Evolutionary conservation across 345 rosid genomes (phyloP).

Genomic region (Tarenaya hassleriana): DNA sequence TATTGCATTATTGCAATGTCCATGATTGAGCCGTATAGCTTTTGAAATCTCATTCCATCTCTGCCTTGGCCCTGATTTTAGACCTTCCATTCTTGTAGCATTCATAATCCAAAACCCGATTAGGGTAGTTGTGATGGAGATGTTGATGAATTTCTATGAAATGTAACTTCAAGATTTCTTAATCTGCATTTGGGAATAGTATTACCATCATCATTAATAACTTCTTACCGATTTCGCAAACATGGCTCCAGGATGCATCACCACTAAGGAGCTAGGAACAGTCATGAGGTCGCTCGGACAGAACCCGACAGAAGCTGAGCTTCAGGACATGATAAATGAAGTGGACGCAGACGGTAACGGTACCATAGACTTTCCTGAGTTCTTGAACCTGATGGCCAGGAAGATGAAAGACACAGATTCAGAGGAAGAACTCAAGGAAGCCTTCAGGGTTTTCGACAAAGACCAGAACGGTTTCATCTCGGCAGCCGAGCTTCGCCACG

Average conservation of each 20-base stretch:
- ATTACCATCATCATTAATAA: no score
- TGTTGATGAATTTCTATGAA: no score
- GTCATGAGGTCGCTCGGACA: conserved; percentile 61
- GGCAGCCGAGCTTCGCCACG: conserved; percentile 45
- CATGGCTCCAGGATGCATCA: conserved; percentile 28
- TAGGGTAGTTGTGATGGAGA: no score
- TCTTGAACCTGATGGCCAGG: conserved; percentile 55
- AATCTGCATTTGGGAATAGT: no score
- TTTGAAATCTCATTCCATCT: no score
- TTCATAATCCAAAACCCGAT: no score
- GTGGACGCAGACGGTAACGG: conserved; percentile 63
- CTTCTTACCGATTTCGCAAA: neutral
- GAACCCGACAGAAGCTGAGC: conserved; percentile 62
- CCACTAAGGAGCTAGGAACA: conserved; percentile 61
- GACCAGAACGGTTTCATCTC: conserved; percentile 35
- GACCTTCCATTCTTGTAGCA: no score
- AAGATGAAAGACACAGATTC: conserved; percentile 51
- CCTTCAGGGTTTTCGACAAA: conserved; percentile 33
- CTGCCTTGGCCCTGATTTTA: no score
- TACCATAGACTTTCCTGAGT: conserved; percentile 62
- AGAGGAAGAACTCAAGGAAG: conserved; percentile 33
- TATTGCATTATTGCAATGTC: no score
- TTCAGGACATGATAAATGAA: conserved; percentile 58
- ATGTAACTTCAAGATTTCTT: no score
- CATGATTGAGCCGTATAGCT: no score